Base-by-base conservation (phyloP, 495 filamentous ascomycete species). In the Pseudoneurospora amorphoporcata region DNA sequence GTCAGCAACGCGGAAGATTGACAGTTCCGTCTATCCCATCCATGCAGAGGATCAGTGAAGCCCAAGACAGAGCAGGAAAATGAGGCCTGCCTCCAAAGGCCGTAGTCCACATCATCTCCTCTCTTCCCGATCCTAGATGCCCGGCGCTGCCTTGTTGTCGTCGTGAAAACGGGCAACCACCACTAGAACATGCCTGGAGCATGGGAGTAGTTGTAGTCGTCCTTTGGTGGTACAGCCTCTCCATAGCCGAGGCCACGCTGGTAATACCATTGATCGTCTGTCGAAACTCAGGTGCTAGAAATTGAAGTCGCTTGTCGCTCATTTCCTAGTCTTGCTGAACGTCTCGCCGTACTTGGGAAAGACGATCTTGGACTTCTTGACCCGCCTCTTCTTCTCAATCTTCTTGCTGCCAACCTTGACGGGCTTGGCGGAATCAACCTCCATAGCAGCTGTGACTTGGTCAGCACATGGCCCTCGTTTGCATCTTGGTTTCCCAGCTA, bases 261-360 rank as follows among this genome's bases (percentile, higher is more conserved):
- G 5, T 0, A 8, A 65, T 17, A 35, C 29, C 14, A 35, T 65
- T 35, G 53, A 14, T 35, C 53, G 53, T 65, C 29, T 65, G 53
- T 65, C 53, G 53, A 65, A 65, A 65, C 53, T 8, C 53, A 17
- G 53, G 23, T 65, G 23, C 53, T 65, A 23, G 12, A 65, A 17
- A 35, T 65, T 2, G 53, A 16, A 35, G 53, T 0, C 6, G 14
- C 53, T 35, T 3, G 35, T 8, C 71, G 19, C 71, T 81, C 79
- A 82, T 75, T 83, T 81, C 79, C 76, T 83, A 37, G 35, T 5
- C 75, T 79, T 82, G 77, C 78, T 83, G 69, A 78, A 76, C 74
- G 78, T 84, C 72, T 84, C 84, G 41, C 84, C 81, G 53, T 83
- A 83, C 74, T 83, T 87, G 73, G 81, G 83, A 72, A 88, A 88